A percentile compares a stretch with the other conserved stretches of the same genome.
Evolutionary conservation across 2,329 filamentous ascomycete genomes (phyloP).

Genomic region (Colletotrichum sojae): DNA sequence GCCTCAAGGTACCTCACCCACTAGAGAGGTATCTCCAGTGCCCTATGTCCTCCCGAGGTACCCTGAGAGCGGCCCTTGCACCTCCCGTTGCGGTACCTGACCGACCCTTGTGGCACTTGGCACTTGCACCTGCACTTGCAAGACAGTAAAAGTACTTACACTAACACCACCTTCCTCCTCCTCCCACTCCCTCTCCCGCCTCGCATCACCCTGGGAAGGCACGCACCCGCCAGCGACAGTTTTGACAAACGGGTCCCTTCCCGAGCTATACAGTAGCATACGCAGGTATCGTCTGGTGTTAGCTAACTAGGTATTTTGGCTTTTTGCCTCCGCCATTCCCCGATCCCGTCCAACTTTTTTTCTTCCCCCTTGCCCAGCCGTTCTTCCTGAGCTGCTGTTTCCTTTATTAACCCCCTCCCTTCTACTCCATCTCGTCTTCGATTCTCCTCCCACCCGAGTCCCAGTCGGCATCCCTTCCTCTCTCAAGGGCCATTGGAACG

Average conservation of each 20-base stretch:
- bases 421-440: not conserved
- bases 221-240: not conserved
- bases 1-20: too few species aligned
- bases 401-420: constrained; percentile 37
- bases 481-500: constrained; percentile 37
- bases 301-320: constrained; percentile 26
- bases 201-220: not conserved
- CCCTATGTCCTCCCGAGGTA: not conserved
- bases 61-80: not conserved
- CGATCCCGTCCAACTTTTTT: constrained; percentile 24
- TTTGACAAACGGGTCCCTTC: constrained; percentile 36
- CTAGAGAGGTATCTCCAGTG: not conserved
- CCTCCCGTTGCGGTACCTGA: constrained; percentile 18
- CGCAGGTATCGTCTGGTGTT: not conserved
- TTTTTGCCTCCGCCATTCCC: constrained; percentile 34
- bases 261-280: constrained; percentile 9
- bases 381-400: constrained; percentile 16
- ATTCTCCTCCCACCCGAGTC: constrained; percentile 4
- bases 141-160: not conserved
- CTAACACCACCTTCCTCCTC: not conserved
- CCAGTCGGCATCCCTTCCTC: constrained; percentile 25
- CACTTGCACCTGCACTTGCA: constrained; percentile 25
- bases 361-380: not conserved
- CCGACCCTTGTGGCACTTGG: constrained; percentile 20
- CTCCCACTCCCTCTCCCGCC: not conserved